Percentiles rank a stretch among this genome's conserved stretches.
These are phyloP conservation scores for Oryza longistaminata DNA, from an alignment of 176 grass and related monocot genomes.

Conservation along the genomic window DNA sequence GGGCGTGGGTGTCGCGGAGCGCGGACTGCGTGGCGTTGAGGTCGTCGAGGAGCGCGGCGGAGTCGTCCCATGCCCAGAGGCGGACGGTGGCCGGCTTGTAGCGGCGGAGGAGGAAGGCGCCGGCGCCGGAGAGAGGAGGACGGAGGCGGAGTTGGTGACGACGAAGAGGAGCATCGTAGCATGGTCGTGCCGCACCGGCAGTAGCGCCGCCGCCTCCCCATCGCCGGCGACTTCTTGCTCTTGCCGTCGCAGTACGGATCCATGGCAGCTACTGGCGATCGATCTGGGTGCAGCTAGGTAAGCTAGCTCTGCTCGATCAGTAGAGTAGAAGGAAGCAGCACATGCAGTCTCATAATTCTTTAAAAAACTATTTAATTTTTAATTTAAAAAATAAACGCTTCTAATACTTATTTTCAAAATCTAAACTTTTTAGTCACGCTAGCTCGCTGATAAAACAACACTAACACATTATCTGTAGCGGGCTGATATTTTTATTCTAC, in stretches of 20 bases:
- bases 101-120: neutral
- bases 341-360: neutral
- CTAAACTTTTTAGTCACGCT: too few relatives aligned
- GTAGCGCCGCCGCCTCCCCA: too few relatives aligned
- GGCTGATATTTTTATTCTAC: too few relatives aligned
- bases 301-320: too few relatives aligned
- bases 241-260: neutral
- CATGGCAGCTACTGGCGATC: neutral
- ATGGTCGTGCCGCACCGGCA: neutral
- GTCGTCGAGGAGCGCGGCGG: conserved; percentile 45
- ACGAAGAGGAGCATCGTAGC: conserved; percentile 33
- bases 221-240: neutral
- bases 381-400: too few relatives aligned
- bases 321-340: too few relatives aligned
- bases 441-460: too few relatives aligned
- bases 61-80: conserved; percentile 34
- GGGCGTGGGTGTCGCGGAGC: conserved; percentile 29
- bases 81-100: conserved; percentile 18
- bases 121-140: conserved; percentile 51
- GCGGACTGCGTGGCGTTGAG: conserved; percentile 52
- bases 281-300: too few relatives aligned
- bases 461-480: too few relatives aligned
- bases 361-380: too few relatives aligned
- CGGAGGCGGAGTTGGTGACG: conserved; percentile 36
- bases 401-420: too few relatives aligned